Conservation (phyloP, 2,329 filamentous ascomycete species). For the Fusarium devonianum region DNA sequence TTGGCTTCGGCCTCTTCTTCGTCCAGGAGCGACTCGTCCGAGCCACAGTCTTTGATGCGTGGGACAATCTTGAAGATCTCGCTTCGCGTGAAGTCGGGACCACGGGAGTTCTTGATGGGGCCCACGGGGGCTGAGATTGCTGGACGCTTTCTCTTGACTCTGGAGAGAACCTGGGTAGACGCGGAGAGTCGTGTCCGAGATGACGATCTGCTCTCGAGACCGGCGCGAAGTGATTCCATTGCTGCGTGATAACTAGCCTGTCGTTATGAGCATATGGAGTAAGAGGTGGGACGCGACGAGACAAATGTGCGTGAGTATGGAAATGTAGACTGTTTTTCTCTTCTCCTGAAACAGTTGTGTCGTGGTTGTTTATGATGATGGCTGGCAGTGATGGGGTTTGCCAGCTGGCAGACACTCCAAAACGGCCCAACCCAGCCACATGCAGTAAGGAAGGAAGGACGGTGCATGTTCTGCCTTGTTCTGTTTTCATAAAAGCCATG, state of each 20-base stretch:
- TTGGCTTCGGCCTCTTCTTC: slow-evolving; percentile 11
- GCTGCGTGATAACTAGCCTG: too few species aligned
- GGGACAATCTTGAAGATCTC: slow-evolving; percentile 47
- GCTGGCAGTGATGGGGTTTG: slow-evolving; percentile 12
- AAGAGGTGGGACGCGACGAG: background rate
- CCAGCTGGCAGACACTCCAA: slow-evolving; percentile 14
- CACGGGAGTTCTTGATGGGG: slow-evolving; percentile 48
- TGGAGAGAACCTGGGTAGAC: slow-evolving; percentile 17
- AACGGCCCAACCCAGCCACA: background rate
- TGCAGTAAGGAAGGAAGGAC: slow-evolving; percentile 8
- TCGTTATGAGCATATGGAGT: too few species aligned
- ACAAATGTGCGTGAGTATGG: too few species aligned
- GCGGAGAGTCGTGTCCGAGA: slow-evolving; percentile 26
- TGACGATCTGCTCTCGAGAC: slow-evolving; percentile 12
- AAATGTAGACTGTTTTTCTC: slow-evolving; percentile 1
- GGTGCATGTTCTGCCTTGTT: background rate
- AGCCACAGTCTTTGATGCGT: slow-evolving; percentile 47
- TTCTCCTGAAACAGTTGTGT: slow-evolving; percentile 1
- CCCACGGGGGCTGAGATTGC: slow-evolving; percentile 49
- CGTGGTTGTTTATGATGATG: slow-evolving; percentile 7
- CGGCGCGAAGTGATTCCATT: slow-evolving; percentile 33
- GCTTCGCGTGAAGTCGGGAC: slow-evolving; percentile 47
- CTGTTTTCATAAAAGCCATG: background rate
- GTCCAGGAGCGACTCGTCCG: slow-evolving; percentile 26
- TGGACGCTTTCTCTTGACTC: slow-evolving; percentile 36